phyloP scores from a whole-genome alignment of 805 yeast genomes.

The Kazachstania kunashirensis region DNA sequence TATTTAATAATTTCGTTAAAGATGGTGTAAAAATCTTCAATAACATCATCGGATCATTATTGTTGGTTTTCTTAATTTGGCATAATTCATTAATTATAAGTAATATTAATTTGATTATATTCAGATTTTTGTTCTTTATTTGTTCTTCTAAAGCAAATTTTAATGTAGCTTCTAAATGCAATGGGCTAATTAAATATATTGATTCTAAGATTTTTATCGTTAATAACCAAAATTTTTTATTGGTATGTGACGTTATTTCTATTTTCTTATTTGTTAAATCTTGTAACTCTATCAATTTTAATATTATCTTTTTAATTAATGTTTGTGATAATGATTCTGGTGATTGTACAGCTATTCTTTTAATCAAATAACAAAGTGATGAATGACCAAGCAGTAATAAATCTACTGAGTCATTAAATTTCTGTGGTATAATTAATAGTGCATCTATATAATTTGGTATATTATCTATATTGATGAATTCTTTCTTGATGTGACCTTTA shows the following conservation, averaged over 20 bases:
- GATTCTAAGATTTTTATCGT: slow-evolving; percentile 27
- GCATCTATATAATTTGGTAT: slow-evolving; percentile 22
- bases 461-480: slow-evolving; percentile 18
- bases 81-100: slow-evolving; percentile 22
- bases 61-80: slow-evolving; percentile 21
- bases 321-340: slow-evolving; percentile 15
- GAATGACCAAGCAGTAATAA: slow-evolving; percentile 30
- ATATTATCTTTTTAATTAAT: slow-evolving; percentile 8
- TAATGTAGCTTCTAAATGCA: slow-evolving; percentile 6
- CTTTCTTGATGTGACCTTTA: slow-evolving; percentile 31
- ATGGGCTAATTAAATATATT: slow-evolving; percentile 21
- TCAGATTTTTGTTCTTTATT: background rate
- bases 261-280: background rate
- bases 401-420: slow-evolving; percentile 3
- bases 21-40: slow-evolving; percentile 24
- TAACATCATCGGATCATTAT: slow-evolving; percentile 21
- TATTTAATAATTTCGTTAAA: slow-evolving; percentile 27
- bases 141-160: slow-evolving; percentile 4
- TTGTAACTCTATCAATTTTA: slow-evolving; percentile 9
- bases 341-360: slow-evolving; percentile 34
- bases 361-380: slow-evolving; percentile 36
- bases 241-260: slow-evolving; percentile 1
- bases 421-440: slow-evolving; percentile 9
- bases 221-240: slow-evolving; percentile 23
- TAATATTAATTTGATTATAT: slow-evolving; percentile 6